phyloP scores from a whole-genome alignment of 1,284 basidiomycete species.

The Sporisorium exsertum region DNA sequence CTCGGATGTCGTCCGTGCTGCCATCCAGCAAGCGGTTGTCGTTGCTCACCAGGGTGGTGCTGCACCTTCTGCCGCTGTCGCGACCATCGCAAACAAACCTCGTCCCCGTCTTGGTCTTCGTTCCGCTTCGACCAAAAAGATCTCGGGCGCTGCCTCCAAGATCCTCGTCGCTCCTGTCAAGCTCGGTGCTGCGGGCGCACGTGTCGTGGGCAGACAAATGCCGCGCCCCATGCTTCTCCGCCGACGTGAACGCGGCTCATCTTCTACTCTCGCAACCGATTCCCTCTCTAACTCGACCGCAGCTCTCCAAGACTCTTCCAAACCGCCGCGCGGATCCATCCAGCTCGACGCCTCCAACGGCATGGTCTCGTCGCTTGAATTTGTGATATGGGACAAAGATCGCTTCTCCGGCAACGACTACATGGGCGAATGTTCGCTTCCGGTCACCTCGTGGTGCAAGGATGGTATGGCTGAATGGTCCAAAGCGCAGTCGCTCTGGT shows the following conservation, averaged over 20 bases:
- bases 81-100: conserved; percentile 8
- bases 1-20: conserved; percentile 31
- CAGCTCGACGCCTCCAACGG: conserved; percentile 50
- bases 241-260: conserved; percentile 14
- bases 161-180: conserved; percentile 55
- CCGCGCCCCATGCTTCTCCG: conserved; percentile 57
- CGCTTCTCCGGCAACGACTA: conserved; percentile 81
- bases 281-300: conserved; percentile 6
- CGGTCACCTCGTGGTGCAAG: conserved; percentile 83
- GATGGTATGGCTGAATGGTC: conserved; percentile 39
- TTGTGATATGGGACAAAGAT: conserved; percentile 94
- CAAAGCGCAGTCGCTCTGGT: conserved; percentile 45
- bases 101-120: conserved; percentile 32
- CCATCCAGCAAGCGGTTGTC: conserved; percentile 24
- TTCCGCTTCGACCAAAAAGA: conserved; percentile 39
- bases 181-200: conserved; percentile 56
- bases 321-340: conserved; percentile 43
- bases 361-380: conserved; percentile 74
- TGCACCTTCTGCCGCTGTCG: background rate
- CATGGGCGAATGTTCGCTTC: conserved; percentile 85
- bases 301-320: conserved; percentile 5
- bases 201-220: conserved; percentile 53
- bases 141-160: conserved; percentile 50
- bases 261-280: conserved; percentile 4
- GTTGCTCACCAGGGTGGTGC: background rate